These are phyloP conservation scores for Globisporangium polare DNA, from an alignment of 352 stramenopile genomes.

Conservation along the genomic window DNA sequence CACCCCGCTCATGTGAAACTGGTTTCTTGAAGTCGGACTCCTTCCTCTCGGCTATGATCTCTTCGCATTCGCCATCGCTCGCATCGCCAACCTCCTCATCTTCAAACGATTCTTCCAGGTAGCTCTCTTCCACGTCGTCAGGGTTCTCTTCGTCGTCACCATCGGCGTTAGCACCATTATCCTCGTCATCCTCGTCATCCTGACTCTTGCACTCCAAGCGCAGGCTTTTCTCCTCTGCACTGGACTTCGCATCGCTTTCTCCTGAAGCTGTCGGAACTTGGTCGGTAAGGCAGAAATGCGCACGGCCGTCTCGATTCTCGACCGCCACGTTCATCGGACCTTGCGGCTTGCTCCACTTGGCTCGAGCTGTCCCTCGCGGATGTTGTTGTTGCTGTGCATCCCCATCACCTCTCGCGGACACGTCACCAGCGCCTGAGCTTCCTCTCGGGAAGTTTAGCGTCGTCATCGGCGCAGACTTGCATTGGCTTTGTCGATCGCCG, in stretches of 20 bases:
- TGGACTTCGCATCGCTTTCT: slow-evolving; percentile 10
- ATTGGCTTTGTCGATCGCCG: slow-evolving; percentile 20
- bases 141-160: slow-evolving; percentile 8
- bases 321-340: slow-evolving; percentile 37
- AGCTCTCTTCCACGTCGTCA: slow-evolving; percentile 47
- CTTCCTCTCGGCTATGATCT: slow-evolving; percentile 8
- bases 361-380: slow-evolving; percentile 16
- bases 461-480: slow-evolving; percentile 40
- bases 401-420: slow-evolving; percentile 5
- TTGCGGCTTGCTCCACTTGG: slow-evolving; percentile 57
- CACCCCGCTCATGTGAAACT: background rate
- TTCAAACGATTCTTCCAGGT: slow-evolving; percentile 83
- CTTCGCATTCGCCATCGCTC: background rate
- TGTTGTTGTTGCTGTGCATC: slow-evolving; percentile 11
- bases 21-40: background rate
- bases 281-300: slow-evolving; percentile 28
- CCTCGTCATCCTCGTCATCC: slow-evolving; percentile 11
- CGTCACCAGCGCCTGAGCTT: background rate
- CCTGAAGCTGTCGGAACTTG: background rate
- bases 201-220: background rate
- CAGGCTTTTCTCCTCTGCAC: background rate
- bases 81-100: slow-evolving; percentile 19
- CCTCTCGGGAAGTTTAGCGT: slow-evolving; percentile 25
- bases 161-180: slow-evolving; percentile 15
- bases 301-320: slow-evolving; percentile 30